A percentile compares a stretch with the other conserved stretches of the same genome.
Conservation (phyloP, 306 rosid genomes). For the Aeschynomene evenia region DNA sequence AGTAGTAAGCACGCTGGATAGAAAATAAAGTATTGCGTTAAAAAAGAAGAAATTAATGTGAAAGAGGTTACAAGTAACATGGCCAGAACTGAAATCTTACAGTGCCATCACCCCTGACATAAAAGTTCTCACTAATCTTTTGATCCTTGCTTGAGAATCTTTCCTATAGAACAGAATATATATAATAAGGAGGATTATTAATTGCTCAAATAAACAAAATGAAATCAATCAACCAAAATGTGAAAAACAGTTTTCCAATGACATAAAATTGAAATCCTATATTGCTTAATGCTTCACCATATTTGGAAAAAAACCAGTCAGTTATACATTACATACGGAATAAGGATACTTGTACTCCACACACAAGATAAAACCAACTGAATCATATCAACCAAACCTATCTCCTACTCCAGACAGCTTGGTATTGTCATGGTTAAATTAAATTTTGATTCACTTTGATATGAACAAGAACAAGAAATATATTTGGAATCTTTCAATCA, state of each 20-base stretch:
- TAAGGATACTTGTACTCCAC: neutral
- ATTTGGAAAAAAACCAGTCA: slow-evolving; percentile 17
- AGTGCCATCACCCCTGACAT: slow-evolving; percentile 94
- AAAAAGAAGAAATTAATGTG: slow-evolving; percentile 13
- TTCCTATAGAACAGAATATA: slow-evolving; percentile 53
- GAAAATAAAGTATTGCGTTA: slow-evolving; percentile 27
- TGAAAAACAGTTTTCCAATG: slow-evolving; percentile 4
- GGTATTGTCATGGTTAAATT: slow-evolving; percentile 3
- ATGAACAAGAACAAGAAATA: slow-evolving; percentile 18
- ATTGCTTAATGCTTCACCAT: slow-evolving; percentile 10
- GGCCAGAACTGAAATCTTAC: slow-evolving; percentile 51
- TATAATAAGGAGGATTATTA: neutral
- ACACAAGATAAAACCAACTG: slow-evolving; percentile 4
- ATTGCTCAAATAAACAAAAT: slow-evolving; percentile 4
- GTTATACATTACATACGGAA: slow-evolving; percentile 9
- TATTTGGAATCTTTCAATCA: slow-evolving; percentile 14
- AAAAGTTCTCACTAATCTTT: slow-evolving; percentile 82
- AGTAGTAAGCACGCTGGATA: slow-evolving; percentile 91
- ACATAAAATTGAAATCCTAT: neutral
- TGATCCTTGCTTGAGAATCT: slow-evolving; percentile 85
- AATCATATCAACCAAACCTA: slow-evolving; percentile 10
- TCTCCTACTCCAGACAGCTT: slow-evolving; percentile 4
- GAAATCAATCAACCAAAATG: slow-evolving; percentile 14
- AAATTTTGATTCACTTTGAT: slow-evolving; percentile 15
- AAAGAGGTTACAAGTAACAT: neutral